phyloP scores from a whole-genome alignment of 495 filamentous ascomycete species.

The Elasticomyces elasticus region DNA sequence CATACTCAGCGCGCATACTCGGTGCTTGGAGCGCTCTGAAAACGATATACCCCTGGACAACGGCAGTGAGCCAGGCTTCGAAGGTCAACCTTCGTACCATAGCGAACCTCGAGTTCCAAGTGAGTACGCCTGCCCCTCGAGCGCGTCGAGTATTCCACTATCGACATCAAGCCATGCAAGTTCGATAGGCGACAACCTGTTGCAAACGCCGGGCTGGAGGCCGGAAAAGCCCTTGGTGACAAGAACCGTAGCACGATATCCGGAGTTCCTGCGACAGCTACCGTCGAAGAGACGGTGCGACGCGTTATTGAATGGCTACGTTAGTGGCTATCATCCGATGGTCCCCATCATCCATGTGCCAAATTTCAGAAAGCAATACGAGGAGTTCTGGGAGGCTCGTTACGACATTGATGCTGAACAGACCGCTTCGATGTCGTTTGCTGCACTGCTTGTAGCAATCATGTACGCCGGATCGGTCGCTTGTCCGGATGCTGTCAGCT shows the following conservation, averaged over 20 bases:
- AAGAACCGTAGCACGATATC: not conserved
- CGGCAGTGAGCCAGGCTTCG: not conserved
- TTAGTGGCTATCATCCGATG: constrained; percentile 1
- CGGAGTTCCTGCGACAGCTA: not conserved
- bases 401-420: not conserved
- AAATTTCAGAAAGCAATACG: not conserved
- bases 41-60: not conserved
- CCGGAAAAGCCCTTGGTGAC: not conserved
- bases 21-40: not conserved
- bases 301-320: constrained; percentile 1
- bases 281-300: constrained; percentile 2
- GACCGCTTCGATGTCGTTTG: not conserved
- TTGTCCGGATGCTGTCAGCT: not conserved
- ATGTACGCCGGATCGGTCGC: constrained; percentile 2
- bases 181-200: not conserved
- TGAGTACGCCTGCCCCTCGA: no score
- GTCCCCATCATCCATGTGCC: constrained; percentile 4
- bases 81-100: no score
- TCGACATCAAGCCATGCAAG: not conserved
- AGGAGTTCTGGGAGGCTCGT: not conserved
- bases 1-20: not conserved
- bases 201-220: not conserved
- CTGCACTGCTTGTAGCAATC: not conserved
- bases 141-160: no score
- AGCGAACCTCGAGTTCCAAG: no score